Base-by-base conservation (phyloP, 805 yeast genomes). In the Kuraishia floccosa region DNA sequence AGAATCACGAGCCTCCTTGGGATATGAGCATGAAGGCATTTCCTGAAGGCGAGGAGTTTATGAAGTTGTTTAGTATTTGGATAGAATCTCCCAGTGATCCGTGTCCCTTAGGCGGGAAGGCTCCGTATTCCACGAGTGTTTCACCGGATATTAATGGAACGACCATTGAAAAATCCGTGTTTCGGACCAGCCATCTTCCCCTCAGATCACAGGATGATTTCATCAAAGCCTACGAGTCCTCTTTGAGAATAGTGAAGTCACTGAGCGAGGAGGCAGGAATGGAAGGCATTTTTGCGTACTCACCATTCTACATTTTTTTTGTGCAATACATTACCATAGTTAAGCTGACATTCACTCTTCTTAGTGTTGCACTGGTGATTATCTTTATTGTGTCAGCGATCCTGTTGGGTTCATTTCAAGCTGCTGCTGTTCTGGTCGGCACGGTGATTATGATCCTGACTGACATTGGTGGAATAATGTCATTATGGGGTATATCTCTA, bases 21-120 rank as follows among this genome's bases (percentile, higher is more conserved):
- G 69, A 69, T 33, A 70, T 74, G 40, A 61, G 68, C 25, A 83
- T 86, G 94, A 61, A 65, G 4, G 95, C 91, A 0, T 74, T 91
- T 46, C 98, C 98, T 0, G 72, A 72, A 43, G 74, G 73, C 23
- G 68, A 64, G 9, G 60, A 61, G 1, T 89, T 89, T 45, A 70
- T 81, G 72, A 60, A 59, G 27, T 84, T 64, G 42, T 78, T 86
- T 47, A 52, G 69, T 15, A 71, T 79, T 25, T 89, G 98, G 98
- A 82, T 89, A 17, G 63, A 72, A 24, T 82, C 84, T 17, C 75
- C 74, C 2, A 81, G 94, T 35, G 91, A 82, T 44, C 84, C 89
- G 2, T 89, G 98, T 52, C 96, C 97, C 1, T 58, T 89, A 17
- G 97, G 95, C 3, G 98, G 98, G 2, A 81, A 82, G 46, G 96